phyloP scores from a whole-genome alignment of 495 filamentous ascomycete genomes.

The Penicillium malachiteum region DNA sequence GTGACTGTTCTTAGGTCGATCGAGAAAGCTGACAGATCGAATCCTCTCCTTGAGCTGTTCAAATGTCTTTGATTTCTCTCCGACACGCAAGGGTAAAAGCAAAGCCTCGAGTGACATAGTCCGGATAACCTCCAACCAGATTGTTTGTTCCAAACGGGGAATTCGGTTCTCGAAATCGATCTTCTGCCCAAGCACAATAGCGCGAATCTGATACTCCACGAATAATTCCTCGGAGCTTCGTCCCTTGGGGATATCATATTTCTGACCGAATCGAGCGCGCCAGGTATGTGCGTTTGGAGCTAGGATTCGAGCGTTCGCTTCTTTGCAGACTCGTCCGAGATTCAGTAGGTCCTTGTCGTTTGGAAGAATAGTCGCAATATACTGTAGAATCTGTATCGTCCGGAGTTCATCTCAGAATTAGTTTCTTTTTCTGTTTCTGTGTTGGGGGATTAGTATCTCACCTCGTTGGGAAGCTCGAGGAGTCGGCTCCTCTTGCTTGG shows the following conservation, averaged over 20 bases:
- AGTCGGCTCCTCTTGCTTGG: slow-evolving; percentile 2
- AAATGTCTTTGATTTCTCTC: slow-evolving; percentile 23
- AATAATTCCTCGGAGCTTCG: slow-evolving; percentile 25
- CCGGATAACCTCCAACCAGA: slow-evolving; percentile 33
- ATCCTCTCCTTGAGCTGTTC: slow-evolving; percentile 19
- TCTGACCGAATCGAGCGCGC: slow-evolving; percentile 30
- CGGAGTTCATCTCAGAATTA: neutral
- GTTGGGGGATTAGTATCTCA: neutral
- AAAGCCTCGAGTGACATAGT: slow-evolving; percentile 28
- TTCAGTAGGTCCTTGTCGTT: slow-evolving; percentile 31
- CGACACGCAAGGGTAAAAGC: slow-evolving; percentile 2
- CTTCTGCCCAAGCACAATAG: slow-evolving; percentile 23
- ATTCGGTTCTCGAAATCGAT: slow-evolving; percentile 21
- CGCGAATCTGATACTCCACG: slow-evolving; percentile 31
- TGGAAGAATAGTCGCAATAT: slow-evolving; percentile 35
- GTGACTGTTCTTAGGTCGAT: slow-evolving; percentile 11
- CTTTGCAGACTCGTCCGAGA: slow-evolving; percentile 30
- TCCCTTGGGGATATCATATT: slow-evolving; percentile 32
- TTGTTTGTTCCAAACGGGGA: slow-evolving; percentile 11
- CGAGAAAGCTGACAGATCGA: slow-evolving; percentile 21
- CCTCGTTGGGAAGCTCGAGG: slow-evolving; percentile 28
- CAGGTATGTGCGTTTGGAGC: slow-evolving; percentile 28
- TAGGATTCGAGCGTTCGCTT: slow-evolving; percentile 18
- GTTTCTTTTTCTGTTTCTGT: neutral
- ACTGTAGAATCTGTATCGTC: slow-evolving; percentile 35